A percentile compares a stretch with the other conserved stretches of the same genome.
Evolutionary conservation across 2,329 filamentous ascomycete genomes (phyloP).

Genomic region (Exophiala phaeomuriformis): DNA sequence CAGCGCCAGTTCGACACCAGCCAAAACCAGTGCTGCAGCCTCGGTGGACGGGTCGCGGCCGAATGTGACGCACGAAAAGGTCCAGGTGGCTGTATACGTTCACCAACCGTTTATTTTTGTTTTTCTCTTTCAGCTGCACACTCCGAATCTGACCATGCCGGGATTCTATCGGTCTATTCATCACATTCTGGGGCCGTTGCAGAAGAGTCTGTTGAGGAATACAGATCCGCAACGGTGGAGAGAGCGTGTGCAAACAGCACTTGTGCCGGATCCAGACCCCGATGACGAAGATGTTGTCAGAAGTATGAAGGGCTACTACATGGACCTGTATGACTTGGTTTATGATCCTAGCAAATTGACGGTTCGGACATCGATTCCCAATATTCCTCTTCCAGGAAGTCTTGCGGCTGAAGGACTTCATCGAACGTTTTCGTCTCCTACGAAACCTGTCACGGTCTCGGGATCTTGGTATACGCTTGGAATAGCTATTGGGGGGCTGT

Average conservation of each 20-base stretch:
- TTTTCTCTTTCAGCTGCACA: conserved; percentile 42
- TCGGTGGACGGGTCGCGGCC: conserved; percentile 21
- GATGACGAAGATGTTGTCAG: neutral
- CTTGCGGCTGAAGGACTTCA: conserved; percentile 25
- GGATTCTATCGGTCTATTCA: conserved; percentile 44
- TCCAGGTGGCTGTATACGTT: conserved; percentile 28
- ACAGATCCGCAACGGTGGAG: conserved; percentile 40
- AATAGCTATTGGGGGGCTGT: conserved; percentile 17
- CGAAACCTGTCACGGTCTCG: conserved; percentile 16
- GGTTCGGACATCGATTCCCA: conserved; percentile 55
- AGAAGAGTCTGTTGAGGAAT: conserved; percentile 40
- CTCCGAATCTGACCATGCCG: conserved; percentile 36
- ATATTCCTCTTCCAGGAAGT: conserved; percentile 51
- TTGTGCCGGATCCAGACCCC: conserved; percentile 1
- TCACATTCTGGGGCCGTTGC: conserved; percentile 43
- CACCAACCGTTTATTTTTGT: conserved; percentile 47
- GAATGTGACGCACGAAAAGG: conserved; percentile 20
- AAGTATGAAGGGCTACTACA: neutral
- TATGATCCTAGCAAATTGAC: conserved; percentile 54
- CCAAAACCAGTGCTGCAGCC: conserved; percentile 22
- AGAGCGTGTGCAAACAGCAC: conserved; percentile 31
- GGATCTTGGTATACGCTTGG: conserved; percentile 28
- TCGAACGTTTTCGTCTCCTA: conserved; percentile 1
- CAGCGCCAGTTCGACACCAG: neutral
- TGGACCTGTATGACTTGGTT: conserved; percentile 51